Conservation (phyloP, 768 basidiomycete species). For the Rhodosporidiobolus sp. region DNA sequence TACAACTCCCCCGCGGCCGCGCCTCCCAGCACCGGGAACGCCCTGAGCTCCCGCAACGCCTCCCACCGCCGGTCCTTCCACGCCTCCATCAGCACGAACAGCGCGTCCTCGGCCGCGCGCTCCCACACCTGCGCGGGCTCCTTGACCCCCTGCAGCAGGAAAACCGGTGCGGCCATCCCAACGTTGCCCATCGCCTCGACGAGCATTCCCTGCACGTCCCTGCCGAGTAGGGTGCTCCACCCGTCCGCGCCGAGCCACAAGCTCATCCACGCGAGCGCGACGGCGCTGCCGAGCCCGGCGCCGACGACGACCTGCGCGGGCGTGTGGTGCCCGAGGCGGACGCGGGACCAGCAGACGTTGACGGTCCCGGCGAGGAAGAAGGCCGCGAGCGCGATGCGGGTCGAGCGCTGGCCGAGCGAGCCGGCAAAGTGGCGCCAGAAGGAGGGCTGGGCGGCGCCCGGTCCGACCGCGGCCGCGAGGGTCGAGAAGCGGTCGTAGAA, state of each 20-base stretch:
- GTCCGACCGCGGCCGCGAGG: constrained; percentile 5
- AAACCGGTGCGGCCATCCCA: neutral
- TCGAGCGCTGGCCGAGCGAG: constrained; percentile 3
- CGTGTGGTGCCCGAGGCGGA: constrained; percentile 44
- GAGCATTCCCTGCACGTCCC: neutral
- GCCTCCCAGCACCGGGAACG: neutral
- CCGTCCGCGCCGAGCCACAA: constrained; percentile 39
- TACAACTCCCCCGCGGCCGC: constrained; percentile 3
- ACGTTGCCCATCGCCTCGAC: neutral
- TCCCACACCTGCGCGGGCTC: constrained; percentile 32
- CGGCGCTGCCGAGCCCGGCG: constrained; percentile 29
- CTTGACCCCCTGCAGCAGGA: constrained; percentile 12
- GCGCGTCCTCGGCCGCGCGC: constrained; percentile 34
- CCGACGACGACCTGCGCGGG: constrained; percentile 42
- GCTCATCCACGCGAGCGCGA: constrained; percentile 39
- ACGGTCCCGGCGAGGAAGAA: constrained; percentile 21
- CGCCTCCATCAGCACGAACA: constrained; percentile 18
- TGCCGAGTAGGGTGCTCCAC: constrained; percentile 13
- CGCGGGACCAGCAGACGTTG: constrained; percentile 42
- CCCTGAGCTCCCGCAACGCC: neutral
- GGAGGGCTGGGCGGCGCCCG: constrained; percentile 4
- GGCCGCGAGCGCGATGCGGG: constrained; percentile 22
- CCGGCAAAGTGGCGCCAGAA: constrained; percentile 14
- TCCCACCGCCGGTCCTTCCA: constrained; percentile 17
- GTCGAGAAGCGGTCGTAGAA: constrained; percentile 17